Conservation (phyloP, 2,329 filamentous ascomycete species). For the Monilinia fructigena region DNA sequence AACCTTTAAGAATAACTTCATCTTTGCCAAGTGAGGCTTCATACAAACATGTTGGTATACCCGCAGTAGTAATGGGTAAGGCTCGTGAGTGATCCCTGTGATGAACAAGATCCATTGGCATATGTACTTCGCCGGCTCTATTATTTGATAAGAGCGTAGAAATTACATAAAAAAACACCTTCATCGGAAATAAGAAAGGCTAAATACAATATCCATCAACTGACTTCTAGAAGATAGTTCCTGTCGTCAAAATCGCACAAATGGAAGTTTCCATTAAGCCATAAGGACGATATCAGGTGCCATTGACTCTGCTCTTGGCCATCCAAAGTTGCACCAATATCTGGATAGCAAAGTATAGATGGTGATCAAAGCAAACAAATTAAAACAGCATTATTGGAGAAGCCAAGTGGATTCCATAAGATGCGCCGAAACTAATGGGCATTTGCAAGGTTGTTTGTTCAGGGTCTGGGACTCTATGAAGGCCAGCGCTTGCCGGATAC, state of each 20-base stretch:
- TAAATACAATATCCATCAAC: conserved; percentile 9
- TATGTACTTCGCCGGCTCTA: neutral
- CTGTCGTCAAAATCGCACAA: neutral
- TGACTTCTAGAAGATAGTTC: conserved; percentile 1
- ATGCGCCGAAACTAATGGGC: conserved; percentile 5
- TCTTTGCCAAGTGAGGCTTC: neutral
- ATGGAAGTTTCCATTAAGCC: neutral
- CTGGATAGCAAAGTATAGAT: neutral
- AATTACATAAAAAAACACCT: neutral
- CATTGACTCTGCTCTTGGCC: conserved; percentile 4
- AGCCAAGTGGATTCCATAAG: neutral
- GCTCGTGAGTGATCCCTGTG: conserved; percentile 12
- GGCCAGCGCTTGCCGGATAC: conserved; percentile 13
- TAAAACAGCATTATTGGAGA: neutral
- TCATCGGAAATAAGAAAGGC: neutral
- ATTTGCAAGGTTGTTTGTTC: conserved; percentile 1
- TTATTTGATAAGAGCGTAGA: neutral
- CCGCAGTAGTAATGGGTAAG: neutral
- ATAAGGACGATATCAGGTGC: neutral
- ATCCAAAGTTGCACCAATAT: neutral
- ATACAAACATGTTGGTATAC: conserved; percentile 1
- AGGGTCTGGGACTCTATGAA: neutral
- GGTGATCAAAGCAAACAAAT: neutral
- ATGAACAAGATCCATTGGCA: neutral
- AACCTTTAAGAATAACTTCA: conserved; percentile 2